Evolutionary conservation across 352 stramenopile species (phyloP).

Genomic region (Phytophthora pistaciae): DNA sequence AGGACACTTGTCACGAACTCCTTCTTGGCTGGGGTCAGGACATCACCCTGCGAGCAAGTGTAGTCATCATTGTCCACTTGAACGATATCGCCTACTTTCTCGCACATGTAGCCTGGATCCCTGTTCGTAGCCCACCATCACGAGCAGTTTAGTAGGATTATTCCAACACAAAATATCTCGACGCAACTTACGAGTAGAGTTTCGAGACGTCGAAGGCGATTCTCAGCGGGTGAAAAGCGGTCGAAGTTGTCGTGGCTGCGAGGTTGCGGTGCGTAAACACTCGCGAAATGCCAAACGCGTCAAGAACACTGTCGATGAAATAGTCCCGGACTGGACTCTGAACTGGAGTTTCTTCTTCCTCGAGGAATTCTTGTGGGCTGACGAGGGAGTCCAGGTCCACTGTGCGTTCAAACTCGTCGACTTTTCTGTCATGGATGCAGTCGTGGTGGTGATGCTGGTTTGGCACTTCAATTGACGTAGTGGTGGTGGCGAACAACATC

Average conservation of each 20-base stretch:
- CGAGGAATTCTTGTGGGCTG: slow-evolving; percentile 37
- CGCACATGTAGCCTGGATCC: slow-evolving; percentile 73
- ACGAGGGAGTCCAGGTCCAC: slow-evolving; percentile 51
- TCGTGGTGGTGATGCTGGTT: slow-evolving; percentile 59
- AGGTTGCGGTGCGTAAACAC: slow-evolving; percentile 41
- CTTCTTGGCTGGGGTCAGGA: slow-evolving; percentile 72
- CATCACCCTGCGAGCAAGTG: slow-evolving; percentile 57
- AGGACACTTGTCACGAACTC: slow-evolving; percentile 77
- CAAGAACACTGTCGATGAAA: slow-evolving; percentile 52
- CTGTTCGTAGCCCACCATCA: slow-evolving; percentile 20
- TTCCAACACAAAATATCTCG: background rate
- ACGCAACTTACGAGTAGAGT: slow-evolving; percentile 53
- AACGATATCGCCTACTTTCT: slow-evolving; percentile 55
- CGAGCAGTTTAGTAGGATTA: background rate
- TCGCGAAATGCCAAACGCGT: slow-evolving; percentile 44
- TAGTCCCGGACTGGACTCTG: slow-evolving; percentile 20
- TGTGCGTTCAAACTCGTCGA: slow-evolving; percentile 51
- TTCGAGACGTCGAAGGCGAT: slow-evolving; percentile 85
- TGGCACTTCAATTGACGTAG: background rate
- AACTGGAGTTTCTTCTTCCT: slow-evolving; percentile 19
- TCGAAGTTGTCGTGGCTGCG: slow-evolving; percentile 17
- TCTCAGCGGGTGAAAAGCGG: slow-evolving; percentile 73
- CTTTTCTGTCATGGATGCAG: slow-evolving; percentile 81
- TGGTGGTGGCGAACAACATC: background rate
- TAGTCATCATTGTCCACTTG: slow-evolving; percentile 59